Conservation (phyloP, 768 basidiomycete species). For the Russula abietina region DNA sequence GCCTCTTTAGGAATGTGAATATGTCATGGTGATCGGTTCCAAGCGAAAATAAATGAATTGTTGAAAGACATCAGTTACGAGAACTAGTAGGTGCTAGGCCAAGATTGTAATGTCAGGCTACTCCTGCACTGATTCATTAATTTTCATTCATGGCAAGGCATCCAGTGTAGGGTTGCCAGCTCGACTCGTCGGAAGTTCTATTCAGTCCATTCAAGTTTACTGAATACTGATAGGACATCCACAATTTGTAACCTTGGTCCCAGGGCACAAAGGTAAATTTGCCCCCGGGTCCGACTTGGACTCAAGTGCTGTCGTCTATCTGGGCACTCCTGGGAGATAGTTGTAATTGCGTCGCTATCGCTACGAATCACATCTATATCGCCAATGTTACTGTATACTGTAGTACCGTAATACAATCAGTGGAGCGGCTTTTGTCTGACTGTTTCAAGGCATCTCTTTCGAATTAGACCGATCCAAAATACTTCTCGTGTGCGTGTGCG, state of each 20-base stretch:
- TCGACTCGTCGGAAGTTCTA: too few species aligned
- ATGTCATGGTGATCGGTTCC: neutral
- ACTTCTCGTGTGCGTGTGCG: neutral
- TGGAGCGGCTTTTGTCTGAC: neutral
- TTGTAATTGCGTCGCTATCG: constrained; percentile 1
- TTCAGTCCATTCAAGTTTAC: too few species aligned
- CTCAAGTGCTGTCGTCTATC: neutral
- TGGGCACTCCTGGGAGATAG: neutral
- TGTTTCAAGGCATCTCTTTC: neutral
- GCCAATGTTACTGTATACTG: neutral
- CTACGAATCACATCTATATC: constrained; percentile 3
- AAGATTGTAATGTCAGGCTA: neutral
- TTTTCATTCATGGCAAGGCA: too few species aligned
- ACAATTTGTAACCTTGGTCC: neutral
- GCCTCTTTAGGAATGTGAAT: neutral
- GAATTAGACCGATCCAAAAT: neutral
- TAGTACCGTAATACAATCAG: neutral
- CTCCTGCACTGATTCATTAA: too few species aligned
- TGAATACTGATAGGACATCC: neutral
- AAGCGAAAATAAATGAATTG: neutral
- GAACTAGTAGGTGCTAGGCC: neutral
- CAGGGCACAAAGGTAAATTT: neutral
- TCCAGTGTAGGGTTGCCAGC: too few species aligned
- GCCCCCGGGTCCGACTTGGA: neutral
- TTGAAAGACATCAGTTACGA: neutral